Evolutionary conservation across 768 basidiomycete genomes (phyloP), one percentile per base, ranked within the genome.

Genomic region (Podaxis sp.): DNA sequence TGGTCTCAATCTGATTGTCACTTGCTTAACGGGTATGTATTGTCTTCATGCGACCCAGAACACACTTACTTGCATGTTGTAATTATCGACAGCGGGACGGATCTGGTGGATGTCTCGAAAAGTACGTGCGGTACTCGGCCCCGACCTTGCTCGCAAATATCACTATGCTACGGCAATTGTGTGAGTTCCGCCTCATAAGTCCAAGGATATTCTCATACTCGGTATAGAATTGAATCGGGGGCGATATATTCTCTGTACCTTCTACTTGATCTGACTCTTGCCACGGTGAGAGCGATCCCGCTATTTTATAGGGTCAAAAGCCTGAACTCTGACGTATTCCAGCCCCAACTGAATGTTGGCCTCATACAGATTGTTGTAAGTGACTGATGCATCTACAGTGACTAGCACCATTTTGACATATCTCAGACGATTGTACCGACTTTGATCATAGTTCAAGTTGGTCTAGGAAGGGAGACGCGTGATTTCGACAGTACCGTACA

Each of bases 1-100:
- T 46, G 58, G 70, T 12, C 69, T 75, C 36, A 80, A 80, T 51
- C 63, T 77, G 13, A 58, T 75, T 40, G 60, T 77, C 7, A 78
- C 76, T 8, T 62, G 65, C 2, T 61, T 80, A 53, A 74, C 75
- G 26, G 77, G 77, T 77, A 41, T 22, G 71, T 11, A 6, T 12
- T 50, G 11, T 40, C 12, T 11, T 38, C 54, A 38, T 11, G 12
- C 13, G 20, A 24, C n/a, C n/a, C 8, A 20, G 15, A 2, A 12
- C n/a, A 38, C n/a, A 56, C 7, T 12, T n/a, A 5, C 7, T 40
- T n/a, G n/a, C 8, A 6, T 46, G n/a, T 20, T 20, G 10, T 46
- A 17, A 7, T n/a, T 8, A 17, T 8, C 3, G 10, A 2, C 22
- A 56, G 54, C 54, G 22, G 54, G 20, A 40, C 36, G 54, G 3